These are phyloP conservation scores for Plantago major DNA, from an alignment of 257 asterid species.

Conservation along the genomic window DNA sequence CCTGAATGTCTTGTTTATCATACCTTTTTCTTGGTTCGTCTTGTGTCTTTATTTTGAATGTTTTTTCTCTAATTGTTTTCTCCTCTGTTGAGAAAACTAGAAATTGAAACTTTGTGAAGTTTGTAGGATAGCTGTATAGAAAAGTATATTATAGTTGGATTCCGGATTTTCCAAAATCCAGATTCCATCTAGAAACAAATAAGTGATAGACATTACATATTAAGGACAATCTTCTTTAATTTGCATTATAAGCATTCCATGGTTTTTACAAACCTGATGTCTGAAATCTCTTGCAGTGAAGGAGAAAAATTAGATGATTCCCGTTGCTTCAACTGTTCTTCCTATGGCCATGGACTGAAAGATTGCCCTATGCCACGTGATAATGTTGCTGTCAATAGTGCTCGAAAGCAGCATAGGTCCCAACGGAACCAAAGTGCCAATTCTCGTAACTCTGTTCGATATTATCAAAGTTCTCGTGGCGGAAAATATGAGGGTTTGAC, in stretches of 20 bases:
- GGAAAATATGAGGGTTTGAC: slow-evolving; percentile 86
- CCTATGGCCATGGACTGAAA: slow-evolving; percentile 80
- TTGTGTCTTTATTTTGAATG: neutral
- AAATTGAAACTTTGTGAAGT: too few species aligned
- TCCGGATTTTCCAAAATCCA: too few species aligned
- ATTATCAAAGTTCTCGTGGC: slow-evolving; percentile 70
- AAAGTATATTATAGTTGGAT: too few species aligned
- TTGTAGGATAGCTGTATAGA: too few species aligned
- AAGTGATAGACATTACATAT: too few species aligned
- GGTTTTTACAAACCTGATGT: slow-evolving; percentile 17
- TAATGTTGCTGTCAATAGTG: slow-evolving; percentile 69
- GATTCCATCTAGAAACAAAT: too few species aligned
- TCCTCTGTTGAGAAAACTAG: neutral
- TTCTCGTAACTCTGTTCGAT: slow-evolving; percentile 74
- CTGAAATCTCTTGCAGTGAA: slow-evolving; percentile 43
- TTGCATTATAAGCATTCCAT: too few species aligned
- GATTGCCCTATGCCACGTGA: slow-evolving; percentile 96
- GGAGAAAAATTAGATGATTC: slow-evolving; percentile 47
- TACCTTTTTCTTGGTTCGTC: neutral
- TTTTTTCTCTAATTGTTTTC: neutral
- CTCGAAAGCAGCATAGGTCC: slow-evolving; percentile 73
- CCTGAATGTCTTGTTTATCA: neutral
- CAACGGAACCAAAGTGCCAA: slow-evolving; percentile 50
- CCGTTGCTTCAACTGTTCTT: slow-evolving; percentile 95
- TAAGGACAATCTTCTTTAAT: too few species aligned